Evolutionary conservation across 306 rosid species (phyloP), one percentile per base, ranked within the genome.

Genomic region (Cicer pinnatifidum): DNA sequence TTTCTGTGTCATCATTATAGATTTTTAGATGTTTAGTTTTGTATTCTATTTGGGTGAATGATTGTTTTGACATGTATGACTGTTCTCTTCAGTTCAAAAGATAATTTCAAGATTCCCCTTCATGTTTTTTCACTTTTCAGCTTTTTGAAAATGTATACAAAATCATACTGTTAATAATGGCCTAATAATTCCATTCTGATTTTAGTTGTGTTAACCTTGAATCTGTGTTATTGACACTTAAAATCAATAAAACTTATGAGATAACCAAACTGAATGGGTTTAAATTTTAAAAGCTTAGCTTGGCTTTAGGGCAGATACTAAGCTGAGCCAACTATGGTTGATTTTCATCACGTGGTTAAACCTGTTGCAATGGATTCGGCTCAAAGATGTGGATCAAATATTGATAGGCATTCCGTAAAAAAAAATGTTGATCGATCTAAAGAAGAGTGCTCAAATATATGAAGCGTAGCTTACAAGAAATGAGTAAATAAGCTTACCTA

Each of bases 1-100:
- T 78, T 19, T 51, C 20, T 78, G 54, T 59, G 11, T 51, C 52
- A 43, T 63, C 23, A 17, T 41, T 56, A 43, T 77, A 59, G 75
- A 67, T 72, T 75, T 41, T 60, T 48, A 44, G 71, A 41, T 37
- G 39, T 48, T 6, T 40, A 11, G 46, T 67, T 57, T 64, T 67
- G 23, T 16, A 16, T 59, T 23, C 13, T 50, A 12, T 67, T 73
- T 74, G 35, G 51, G 37, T 28, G 64, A 48, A 48, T 73, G 66
- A 51, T 77, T 23, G 46, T 65, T 37, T 66, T 50, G 46, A 7
- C 43, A 45, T 66, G n/a, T 61, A 37, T 37, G 2, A 61, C 6
- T 12, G 28, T 17, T 39, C 51, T 46, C 69, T 70, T 75, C 66
- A 15, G 15, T 17, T 35, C 73, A 39, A 75, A 61, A 50, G 77